Conservation (phyloP, 257 asterid species). For the Cinchona pubescens region DNA sequence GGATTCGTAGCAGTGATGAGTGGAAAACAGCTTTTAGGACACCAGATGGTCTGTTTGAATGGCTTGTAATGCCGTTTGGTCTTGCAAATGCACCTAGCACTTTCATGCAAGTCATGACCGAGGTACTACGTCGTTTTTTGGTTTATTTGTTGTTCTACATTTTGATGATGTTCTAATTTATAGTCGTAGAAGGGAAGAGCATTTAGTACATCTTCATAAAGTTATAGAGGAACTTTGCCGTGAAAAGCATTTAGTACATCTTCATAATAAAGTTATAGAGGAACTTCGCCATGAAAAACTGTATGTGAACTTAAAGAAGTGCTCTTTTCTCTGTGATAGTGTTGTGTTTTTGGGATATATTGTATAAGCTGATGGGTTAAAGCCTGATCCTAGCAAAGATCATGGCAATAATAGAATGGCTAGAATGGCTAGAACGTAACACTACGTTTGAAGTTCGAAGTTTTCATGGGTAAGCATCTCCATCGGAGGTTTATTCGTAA, state of each 20-base stretch:
- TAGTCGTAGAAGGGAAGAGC: not conserved
- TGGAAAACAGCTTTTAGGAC: conserved; percentile 19
- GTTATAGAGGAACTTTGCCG: too few species aligned
- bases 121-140: too few species aligned
- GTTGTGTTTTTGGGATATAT: not conserved
- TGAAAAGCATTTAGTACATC: not conserved
- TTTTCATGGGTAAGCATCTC: not conserved
- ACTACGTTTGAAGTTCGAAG: not conserved
- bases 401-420: not conserved
- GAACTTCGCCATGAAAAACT: not conserved
- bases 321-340: not conserved
- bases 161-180: conserved; percentile 12
- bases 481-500: not conserved
- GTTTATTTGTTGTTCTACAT: not conserved
- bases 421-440: not conserved
- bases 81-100: conserved; percentile 8
- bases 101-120: not conserved
- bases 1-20: not conserved
- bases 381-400: not conserved
- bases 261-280: not conserved
- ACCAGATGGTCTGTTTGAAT: conserved; percentile 4
- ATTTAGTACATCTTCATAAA: too few species aligned
- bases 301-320: not conserved
- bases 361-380: not conserved
- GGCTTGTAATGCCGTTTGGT: conserved; percentile 14